Evolutionary conservation across 495 filamentous ascomycete genomes (phyloP).

Genomic region (Aspergillus avenaceus): DNA sequence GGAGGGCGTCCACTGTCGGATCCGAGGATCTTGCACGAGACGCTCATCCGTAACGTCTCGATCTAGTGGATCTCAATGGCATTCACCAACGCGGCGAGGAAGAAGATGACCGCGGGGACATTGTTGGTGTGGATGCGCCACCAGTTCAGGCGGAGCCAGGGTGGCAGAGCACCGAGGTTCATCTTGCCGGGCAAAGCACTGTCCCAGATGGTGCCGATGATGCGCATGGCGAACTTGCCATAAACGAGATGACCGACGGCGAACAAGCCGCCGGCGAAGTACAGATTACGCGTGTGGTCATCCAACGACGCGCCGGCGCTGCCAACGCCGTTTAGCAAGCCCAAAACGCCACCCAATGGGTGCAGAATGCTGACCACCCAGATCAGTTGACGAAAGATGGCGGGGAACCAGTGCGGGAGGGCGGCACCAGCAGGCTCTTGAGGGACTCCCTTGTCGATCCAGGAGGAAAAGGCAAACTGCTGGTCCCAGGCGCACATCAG

Average conservation of each 20-base stretch:
- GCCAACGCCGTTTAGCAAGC: background rate
- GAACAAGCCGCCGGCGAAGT: conserved; percentile 1
- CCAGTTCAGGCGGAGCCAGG: background rate
- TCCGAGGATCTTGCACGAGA: background rate
- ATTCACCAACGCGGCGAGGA: background rate
- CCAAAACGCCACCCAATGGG: background rate
- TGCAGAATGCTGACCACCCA: conserved; percentile 1
- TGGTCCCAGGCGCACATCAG: background rate
- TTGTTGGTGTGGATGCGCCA: conserved; percentile 2
- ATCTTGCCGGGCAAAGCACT: background rate
- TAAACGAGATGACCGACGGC: background rate
- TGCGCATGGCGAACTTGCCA: conserved; percentile 1
- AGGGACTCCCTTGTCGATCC: background rate
- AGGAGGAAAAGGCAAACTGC: conserved; percentile 1
- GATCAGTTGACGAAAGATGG: background rate
- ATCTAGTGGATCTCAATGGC: background rate
- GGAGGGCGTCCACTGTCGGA: background rate
- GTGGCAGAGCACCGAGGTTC: background rate
- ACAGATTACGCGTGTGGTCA: background rate
- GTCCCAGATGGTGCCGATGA: background rate
- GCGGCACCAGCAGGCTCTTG: background rate
- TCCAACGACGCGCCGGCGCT: background rate
- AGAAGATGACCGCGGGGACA: background rate
- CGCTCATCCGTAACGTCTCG: background rate
- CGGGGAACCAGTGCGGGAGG: conserved; percentile 1